Evolutionary conservation across 306 rosid species (phyloP), one percentile per base, ranked within the genome.

Genomic region (Hylodesmum podocarpum): DNA sequence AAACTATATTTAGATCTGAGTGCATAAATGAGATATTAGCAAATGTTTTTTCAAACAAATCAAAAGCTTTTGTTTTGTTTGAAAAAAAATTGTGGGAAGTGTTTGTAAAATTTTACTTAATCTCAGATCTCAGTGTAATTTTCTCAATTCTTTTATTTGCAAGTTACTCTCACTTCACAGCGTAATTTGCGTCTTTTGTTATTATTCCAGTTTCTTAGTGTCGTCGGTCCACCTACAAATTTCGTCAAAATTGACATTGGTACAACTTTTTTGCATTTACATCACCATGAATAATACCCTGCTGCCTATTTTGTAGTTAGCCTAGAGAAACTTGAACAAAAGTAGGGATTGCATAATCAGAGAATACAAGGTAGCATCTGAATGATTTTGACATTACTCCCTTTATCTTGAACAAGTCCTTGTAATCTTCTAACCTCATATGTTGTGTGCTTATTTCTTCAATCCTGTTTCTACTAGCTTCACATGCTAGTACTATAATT

Each of bases 291-390:
- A 59, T 82, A 53, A 83, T 72, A 47, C 47, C 63, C 49, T 78
- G 44, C 34, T 86, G 85, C 80, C 89, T 86, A 2, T 14, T 40
- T 46, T 34, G 43, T 69, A 5, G 78, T 34, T 57, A 55, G 64
- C 25, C 80, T 82, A 40, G 81, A 67, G 72, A 44, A 78, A 47
- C 50, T 78, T 15, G 70, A 80, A 22, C 76, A 57, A 19, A 58
- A 53, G 34, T 18, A 19, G 9, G 82, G 47, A 53, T 4, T 76
- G 21, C 39, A 43, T 65, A 34, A 33, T 55, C 70, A 33, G 27
- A 55, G 10, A 54, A 2, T 43, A 8, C 9, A 1, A 7, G 37
- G 72, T 33, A 39, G 57, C 61, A 19, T 29, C 49, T 47, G 50
- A 25, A 10, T 37, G 28, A 18, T 41, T 41, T 58, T 31, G 33